Base-by-base conservation (phyloP, 306 rosid genomes). In the Clitoria ternatea region DNA sequence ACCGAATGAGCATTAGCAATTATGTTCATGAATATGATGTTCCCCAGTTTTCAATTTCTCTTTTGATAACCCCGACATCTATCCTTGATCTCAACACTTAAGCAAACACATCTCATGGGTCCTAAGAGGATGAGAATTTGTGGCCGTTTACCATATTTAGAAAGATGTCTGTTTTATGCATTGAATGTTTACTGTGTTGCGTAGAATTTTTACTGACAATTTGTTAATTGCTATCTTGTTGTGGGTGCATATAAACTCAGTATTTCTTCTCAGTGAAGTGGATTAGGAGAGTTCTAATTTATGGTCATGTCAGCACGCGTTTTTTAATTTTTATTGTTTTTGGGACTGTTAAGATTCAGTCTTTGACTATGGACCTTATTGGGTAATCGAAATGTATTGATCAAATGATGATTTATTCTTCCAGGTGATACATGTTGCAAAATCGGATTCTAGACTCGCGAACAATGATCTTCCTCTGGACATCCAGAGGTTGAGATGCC, bases 381-480 rank as follows among this genome's bases (percentile, higher is more conserved):
- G 61, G 45, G 42, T 73, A 17, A 13, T 32, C 49, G 39, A 20
- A 76, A 65, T 63, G 40, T 37, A 70, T 45, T 75, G 20, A 37
- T 67, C 50, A 53, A 44, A 45, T 62, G 69, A 78, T 32, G 72
- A 69, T 73, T 79, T 45, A 17, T 68, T 74, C 79, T 61, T 79
- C 56, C 81, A 92, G 96, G 96, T 92, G 72, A 76, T 92, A 78
- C 96, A 90, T 80, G 96, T 92, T 69, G 89, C 92, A 33, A 92
- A 92, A 72, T 92, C 98, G 22, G 98, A 90, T 81, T 89, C 98
- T 69, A 88, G 98, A 45, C 94, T 92, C 65, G 98, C 96, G 63
- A 92, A 92, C 85, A 92, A 92, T 69, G 89, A 88, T 66, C 90
- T 92, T 72, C 92, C 96, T 59, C 72, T 88, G 62, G 98, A 92